Percentiles rank a stretch among this genome's conserved stretches.
Evolutionary conservation across 306 rosid species (phyloP).

Genomic region (Castanea mollissima): DNA sequence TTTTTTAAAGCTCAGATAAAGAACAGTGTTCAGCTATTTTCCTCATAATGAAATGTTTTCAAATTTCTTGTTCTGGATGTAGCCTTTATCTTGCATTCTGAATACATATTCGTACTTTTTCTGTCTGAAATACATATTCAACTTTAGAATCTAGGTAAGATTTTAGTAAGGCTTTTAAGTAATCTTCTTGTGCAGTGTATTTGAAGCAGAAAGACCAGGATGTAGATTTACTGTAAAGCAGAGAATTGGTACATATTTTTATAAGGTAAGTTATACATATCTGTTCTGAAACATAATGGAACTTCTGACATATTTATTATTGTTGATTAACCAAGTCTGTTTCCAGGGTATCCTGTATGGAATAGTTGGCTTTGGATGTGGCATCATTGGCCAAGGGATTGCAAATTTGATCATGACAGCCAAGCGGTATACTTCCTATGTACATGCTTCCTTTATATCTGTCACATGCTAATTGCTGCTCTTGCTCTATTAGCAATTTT

Average conservation of each 20-base stretch:
- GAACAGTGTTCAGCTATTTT: not conserved
- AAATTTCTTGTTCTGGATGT: not conserved
- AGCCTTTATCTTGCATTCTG: not conserved
- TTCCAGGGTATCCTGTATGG: constrained; percentile 88
- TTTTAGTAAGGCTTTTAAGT: not conserved
- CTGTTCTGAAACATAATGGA: not conserved
- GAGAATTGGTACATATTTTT: constrained; percentile 72
- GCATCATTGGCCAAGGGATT: constrained; percentile 92
- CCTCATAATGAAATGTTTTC: not conserved
- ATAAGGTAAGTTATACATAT: constrained; percentile 52
- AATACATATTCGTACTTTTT: not conserved
- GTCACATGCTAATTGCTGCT: not conserved
- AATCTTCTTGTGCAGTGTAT: constrained; percentile 64
- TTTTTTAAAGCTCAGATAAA: constrained; percentile 1
- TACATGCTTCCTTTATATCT: constrained; percentile 6
- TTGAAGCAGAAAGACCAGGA: constrained; percentile 93
- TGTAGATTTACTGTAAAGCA: constrained; percentile 63
- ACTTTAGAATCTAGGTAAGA: not conserved
- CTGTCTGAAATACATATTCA: not conserved
- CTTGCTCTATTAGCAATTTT: not conserved
- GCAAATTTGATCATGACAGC: constrained; percentile 91
- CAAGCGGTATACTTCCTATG: constrained; percentile 58
- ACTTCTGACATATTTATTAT: not conserved
- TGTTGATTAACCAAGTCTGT: constrained; percentile 18
- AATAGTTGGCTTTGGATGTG: constrained; percentile 87